Evolutionary conservation across 1,139 yeast species (phyloP).

Genomic region (Saccharomyces hybrid): DNA sequence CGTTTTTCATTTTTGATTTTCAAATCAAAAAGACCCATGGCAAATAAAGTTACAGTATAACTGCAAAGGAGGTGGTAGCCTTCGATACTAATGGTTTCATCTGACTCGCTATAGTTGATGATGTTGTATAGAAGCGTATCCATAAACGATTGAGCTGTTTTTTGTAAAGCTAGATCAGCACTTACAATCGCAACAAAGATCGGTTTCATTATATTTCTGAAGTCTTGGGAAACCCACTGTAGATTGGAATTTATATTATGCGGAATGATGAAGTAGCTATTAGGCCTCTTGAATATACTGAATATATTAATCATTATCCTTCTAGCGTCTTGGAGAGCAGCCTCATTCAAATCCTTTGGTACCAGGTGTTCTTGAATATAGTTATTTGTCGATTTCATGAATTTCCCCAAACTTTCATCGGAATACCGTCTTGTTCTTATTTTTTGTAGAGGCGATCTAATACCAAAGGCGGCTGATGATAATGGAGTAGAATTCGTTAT

Average conservation of each 20-base stretch:
- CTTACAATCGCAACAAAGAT: conserved; percentile 15
- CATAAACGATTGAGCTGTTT: conserved; percentile 9
- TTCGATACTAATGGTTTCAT: conserved; percentile 13
- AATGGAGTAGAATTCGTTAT: conserved; percentile 12
- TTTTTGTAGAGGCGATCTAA: conserved; percentile 5
- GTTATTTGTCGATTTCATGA: conserved; percentile 2
- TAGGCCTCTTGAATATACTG: conserved; percentile 23
- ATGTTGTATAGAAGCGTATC: conserved; percentile 19
- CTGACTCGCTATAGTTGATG: conserved; percentile 16
- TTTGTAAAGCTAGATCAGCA: conserved; percentile 3
- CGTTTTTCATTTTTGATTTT: conserved; percentile 19
- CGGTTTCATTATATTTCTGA: conserved; percentile 12
- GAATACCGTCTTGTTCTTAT: conserved; percentile 9
- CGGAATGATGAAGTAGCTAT: conserved; percentile 21
- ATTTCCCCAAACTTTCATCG: conserved; percentile 7
- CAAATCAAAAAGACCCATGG: conserved; percentile 24
- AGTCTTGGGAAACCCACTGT: conserved; percentile 21
- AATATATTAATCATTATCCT: conserved; percentile 26
- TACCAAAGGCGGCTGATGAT: conserved; percentile 2
- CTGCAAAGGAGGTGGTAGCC: conserved; percentile 19
- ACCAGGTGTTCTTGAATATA: neutral
- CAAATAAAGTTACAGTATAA: conserved; percentile 21
- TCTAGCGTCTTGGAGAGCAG: conserved; percentile 17
- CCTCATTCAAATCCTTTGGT: conserved; percentile 6
- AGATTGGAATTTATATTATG: conserved; percentile 15